A percentile compares a stretch with the other conserved stretches of the same genome.
Evolutionary conservation across 345 rosid species (phyloP).

Genomic region (Populus ilicifolia): DNA sequence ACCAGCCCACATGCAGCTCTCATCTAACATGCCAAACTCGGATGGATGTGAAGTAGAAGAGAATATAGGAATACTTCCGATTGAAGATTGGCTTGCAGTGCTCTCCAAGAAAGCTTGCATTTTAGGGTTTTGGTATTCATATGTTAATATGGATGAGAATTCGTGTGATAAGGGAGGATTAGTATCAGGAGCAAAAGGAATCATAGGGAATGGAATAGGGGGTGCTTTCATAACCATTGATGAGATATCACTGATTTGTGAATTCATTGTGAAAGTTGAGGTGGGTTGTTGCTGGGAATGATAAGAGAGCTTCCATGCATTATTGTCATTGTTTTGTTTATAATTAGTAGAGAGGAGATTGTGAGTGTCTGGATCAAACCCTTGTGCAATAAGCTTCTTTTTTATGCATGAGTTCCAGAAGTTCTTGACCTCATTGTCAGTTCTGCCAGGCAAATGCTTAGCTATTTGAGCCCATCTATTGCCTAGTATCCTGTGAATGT

Average conservation of each 20-base stretch:
- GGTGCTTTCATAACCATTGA: slow-evolving; percentile 16
- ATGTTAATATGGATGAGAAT: neutral
- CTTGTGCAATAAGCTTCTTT: slow-evolving; percentile 60
- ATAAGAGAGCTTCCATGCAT: slow-evolving; percentile 3
- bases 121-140: slow-evolving; percentile 27
- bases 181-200: neutral
- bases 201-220: slow-evolving; percentile 12
- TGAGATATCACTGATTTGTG: slow-evolving; percentile 3
- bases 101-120: slow-evolving; percentile 8
- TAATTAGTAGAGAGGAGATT: slow-evolving; percentile 29
- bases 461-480: slow-evolving; percentile 70
- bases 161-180: neutral
- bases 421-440: slow-evolving; percentile 64
- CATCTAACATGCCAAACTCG: slow-evolving; percentile 25
- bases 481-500: slow-evolving; percentile 49
- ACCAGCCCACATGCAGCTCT: slow-evolving; percentile 25
- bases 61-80: neutral
- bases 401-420: slow-evolving; percentile 62
- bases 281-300: slow-evolving; percentile 1
- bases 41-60: slow-evolving; percentile 5
- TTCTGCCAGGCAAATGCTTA: slow-evolving; percentile 62
- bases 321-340: neutral
- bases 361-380: slow-evolving; percentile 57
- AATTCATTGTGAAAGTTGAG: slow-evolving; percentile 9
- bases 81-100: slow-evolving; percentile 1